These are phyloP conservation scores for Bipolaris oryzae DNA, from an alignment of 2,329 filamentous ascomycete genomes.

Conservation along the genomic window DNA sequence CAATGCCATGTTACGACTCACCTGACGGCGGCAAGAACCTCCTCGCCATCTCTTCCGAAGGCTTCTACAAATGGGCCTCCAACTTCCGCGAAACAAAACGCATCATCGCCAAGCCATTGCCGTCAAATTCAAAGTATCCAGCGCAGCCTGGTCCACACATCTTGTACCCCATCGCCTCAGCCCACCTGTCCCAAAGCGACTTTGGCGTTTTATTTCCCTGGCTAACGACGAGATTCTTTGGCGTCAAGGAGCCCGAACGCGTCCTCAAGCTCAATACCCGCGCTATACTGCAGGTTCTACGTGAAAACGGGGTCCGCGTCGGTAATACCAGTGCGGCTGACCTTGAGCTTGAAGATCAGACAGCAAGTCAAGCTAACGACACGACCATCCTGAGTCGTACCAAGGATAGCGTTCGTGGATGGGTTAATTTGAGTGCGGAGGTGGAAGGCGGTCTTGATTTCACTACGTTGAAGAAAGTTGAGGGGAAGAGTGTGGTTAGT, in stretches of 20 bases:
- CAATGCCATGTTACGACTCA: conserved; percentile 69
- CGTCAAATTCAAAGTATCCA: conserved; percentile 50
- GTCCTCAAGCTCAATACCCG: conserved; percentile 83
- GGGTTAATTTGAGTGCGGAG: conserved; percentile 37
- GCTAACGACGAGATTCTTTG: conserved; percentile 58
- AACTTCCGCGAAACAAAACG: conserved; percentile 73
- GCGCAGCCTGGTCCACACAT: conserved; percentile 63
- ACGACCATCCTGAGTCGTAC: conserved; percentile 39
- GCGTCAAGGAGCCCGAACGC: conserved; percentile 72
- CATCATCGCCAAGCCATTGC: conserved; percentile 65
- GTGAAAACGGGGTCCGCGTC: conserved; percentile 52
- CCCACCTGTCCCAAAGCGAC: conserved; percentile 82
- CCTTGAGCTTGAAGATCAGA: conserved; percentile 44
- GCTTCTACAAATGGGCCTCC: conserved; percentile 78
- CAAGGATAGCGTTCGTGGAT: conserved; percentile 41
- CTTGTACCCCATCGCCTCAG: conserved; percentile 75
- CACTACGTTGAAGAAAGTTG: background rate
- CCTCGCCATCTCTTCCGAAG: conserved; percentile 74
- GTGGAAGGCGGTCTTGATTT: conserved; percentile 2
- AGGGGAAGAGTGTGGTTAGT: conserved; percentile 13
- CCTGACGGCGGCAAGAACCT: conserved; percentile 61
- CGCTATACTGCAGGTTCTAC: conserved; percentile 75
- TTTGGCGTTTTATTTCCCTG: conserved; percentile 83
- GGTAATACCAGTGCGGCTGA: conserved; percentile 50
- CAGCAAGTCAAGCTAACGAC: conserved; percentile 28